phyloP scores from a whole-genome alignment of 345 rosid genomes.

The Kernera saxatilis region DNA sequence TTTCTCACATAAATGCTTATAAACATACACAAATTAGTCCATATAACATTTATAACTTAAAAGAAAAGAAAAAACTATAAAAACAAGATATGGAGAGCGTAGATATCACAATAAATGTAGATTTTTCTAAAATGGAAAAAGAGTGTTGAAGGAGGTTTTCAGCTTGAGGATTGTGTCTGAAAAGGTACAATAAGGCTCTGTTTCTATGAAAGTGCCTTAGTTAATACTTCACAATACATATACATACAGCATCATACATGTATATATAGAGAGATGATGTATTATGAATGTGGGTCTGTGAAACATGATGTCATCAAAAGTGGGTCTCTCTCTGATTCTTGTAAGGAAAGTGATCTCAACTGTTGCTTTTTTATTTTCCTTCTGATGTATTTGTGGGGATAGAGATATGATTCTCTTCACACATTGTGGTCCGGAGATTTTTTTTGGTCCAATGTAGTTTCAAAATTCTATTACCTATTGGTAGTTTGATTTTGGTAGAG shows the following conservation, averaged over 20 bases:
- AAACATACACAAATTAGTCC: constrained; percentile 14
- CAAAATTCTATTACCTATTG: not conserved
- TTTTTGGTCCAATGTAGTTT: constrained; percentile 10
- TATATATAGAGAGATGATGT: not conserved
- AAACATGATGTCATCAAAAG: constrained; percentile 29
- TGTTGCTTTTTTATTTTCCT: constrained; percentile 26
- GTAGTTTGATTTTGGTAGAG: not conserved
- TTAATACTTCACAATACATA: constrained; percentile 12
- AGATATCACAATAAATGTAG: constrained; percentile 24
- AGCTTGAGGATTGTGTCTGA: constrained; percentile 32
- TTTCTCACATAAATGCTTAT: constrained; percentile 3
- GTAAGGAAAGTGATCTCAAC: constrained; percentile 36
- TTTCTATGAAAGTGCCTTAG: constrained; percentile 25
- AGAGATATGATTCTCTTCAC: constrained; percentile 35
- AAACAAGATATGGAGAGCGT: not conserved
- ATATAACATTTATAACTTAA: not conserved
- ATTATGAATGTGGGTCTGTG: constrained; percentile 17
- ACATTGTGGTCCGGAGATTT: constrained; percentile 21
- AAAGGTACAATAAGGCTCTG: constrained; percentile 25
- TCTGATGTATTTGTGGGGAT: constrained; percentile 23
- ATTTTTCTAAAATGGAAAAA: constrained; percentile 19
- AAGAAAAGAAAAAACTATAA: not conserved
- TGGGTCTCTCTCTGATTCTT: constrained; percentile 27
- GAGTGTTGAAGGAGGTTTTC: constrained; percentile 36
- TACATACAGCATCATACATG: not conserved